Evolutionary conservation across 768 basidiomycete genomes (phyloP).

Genomic region (Tephrocybe sp.): DNA sequence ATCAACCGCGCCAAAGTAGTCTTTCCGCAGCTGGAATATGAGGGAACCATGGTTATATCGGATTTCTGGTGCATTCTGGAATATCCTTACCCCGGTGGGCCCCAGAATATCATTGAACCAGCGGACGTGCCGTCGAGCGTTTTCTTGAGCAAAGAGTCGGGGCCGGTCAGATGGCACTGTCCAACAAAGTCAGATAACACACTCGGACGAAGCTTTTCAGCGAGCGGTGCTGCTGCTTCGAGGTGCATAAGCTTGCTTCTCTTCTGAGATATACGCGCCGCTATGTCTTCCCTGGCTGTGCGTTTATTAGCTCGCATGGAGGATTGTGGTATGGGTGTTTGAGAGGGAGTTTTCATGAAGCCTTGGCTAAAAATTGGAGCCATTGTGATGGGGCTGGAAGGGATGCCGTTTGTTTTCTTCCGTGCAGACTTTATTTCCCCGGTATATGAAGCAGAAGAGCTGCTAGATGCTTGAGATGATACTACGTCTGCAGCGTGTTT

Average conservation of each 20-base stretch:
- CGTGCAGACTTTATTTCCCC: conserved; percentile 13
- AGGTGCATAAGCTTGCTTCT: conserved; percentile 18
- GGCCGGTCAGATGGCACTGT: conserved; percentile 60
- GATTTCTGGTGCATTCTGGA: too few relatives aligned
- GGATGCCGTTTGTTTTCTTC: conserved; percentile 13
- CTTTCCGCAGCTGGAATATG: conserved; percentile 58
- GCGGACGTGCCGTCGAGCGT: conserved; percentile 47
- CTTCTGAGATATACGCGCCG: conserved; percentile 13
- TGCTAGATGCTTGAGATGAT: conserved; percentile 13
- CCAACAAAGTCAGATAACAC: conserved; percentile 68
- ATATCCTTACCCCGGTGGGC: conserved; percentile 59
- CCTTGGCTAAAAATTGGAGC: conserved; percentile 41
- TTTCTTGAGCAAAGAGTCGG: conserved; percentile 53
- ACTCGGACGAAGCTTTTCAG: conserved; percentile 70
- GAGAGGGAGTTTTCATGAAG: conserved; percentile 15
- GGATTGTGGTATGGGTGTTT: conserved; percentile 3
- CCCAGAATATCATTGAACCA: conserved; percentile 72
- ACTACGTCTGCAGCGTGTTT: conserved; percentile 16
- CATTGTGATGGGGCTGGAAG: conserved; percentile 33
- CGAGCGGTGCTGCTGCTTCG: conserved; percentile 48
- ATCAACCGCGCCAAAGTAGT: conserved; percentile 75
- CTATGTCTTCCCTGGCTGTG: conserved; percentile 12
- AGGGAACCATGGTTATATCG: too few relatives aligned
- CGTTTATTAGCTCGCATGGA: conserved; percentile 16
- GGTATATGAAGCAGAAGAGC: conserved; percentile 7